Evolutionary conservation across 768 basidiomycete genomes (phyloP), one percentile per base, ranked within the genome.

Genomic region (Mycena venus): DNA sequence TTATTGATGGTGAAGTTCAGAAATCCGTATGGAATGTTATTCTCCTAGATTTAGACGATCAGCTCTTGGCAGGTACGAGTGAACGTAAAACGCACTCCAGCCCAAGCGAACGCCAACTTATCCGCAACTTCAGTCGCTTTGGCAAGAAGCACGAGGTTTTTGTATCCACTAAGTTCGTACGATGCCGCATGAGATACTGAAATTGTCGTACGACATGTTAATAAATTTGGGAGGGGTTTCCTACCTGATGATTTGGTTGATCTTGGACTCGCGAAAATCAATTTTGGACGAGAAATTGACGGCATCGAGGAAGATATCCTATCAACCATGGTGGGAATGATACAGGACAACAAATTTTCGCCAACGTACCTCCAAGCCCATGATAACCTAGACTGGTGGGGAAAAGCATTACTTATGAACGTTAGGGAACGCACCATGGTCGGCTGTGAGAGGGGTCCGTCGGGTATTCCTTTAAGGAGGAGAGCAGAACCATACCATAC

Each of bases 41-140:
- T n/a, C n/a, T n/a, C n/a, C n/a, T n/a, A n/a, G n/a, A n/a, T n/a
- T n/a, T n/a, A n/a, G n/a, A n/a, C n/a, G n/a, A n/a, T n/a, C n/a
- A n/a, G n/a, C n/a, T n/a, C n/a, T n/a, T n/a, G n/a, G n/a, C n/a
- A n/a, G n/a, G n/a, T n/a, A n/a, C n/a, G n/a, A n/a, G n/a, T n/a
- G n/a, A n/a, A n/a, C n/a, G n/a, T 38, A 38, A 38, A 38, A 62
- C 61, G 40, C n/a, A 70, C 51, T 44, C 86, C 88, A 44, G 87
- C 84, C 89, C 91, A 95, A 4, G 88, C 92, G 75, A 88, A 88
- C 0, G 88, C 85, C 83, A 95, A 78, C 77, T 92, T 92, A 80
- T 93, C 89, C 2, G 89, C 90, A 23, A 94, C 84, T 77, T 92
- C 80, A 80, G 90, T 85, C 0, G 94, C 92, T 77, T 94, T 92